A percentile compares a stretch with the other conserved stretches of the same genome.
These are phyloP conservation scores for Pichia sp. DNA, from an alignment of 1,139 yeast genomes.

Conservation along the genomic window DNA sequence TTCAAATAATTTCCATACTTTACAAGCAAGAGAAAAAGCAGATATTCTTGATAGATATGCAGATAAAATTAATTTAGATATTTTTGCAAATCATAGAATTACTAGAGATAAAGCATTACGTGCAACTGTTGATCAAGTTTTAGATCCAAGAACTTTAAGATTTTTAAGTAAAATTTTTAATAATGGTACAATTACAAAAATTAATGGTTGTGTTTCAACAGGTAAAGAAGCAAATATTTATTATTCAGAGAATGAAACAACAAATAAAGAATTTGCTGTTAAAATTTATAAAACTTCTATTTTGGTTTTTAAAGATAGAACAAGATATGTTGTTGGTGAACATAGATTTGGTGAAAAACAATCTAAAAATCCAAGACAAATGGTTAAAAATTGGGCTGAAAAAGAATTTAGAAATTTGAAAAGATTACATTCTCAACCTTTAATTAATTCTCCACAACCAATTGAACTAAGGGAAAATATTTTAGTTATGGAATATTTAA, in stretches of 20 bases:
- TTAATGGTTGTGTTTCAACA: constrained; percentile 92
- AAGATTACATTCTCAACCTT: constrained; percentile 58
- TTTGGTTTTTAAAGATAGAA: constrained; percentile 91
- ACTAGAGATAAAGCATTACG: constrained; percentile 82
- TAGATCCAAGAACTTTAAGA: constrained; percentile 88
- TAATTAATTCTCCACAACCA: constrained; percentile 92
- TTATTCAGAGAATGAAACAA: constrained; percentile 75
- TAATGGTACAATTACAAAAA: constrained; percentile 74
- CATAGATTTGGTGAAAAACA: constrained; percentile 79
- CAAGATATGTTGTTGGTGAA: constrained; percentile 94
- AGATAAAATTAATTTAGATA: constrained; percentile 58
- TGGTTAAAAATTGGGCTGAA: constrained; percentile 99
- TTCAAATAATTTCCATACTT: constrained; percentile 1
- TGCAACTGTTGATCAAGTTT: constrained; percentile 94
- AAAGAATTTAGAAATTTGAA: constrained; percentile 92
- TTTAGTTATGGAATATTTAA: constrained; percentile 86
- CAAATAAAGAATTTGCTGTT: constrained; percentile 65
- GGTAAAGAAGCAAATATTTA: constrained; percentile 99
- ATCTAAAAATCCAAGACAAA: constrained; percentile 90
- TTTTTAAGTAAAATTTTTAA: constrained; percentile 77
- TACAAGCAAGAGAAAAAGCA: constrained; percentile 39
- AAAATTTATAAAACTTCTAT: constrained; percentile 96
- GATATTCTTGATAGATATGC: constrained; percentile 57
- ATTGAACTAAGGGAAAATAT: constrained; percentile 84
- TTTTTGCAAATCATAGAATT: constrained; percentile 44